Evolutionary conservation across 495 filamentous ascomycete genomes (phyloP).

Genomic region (Copromyces sp.): DNA sequence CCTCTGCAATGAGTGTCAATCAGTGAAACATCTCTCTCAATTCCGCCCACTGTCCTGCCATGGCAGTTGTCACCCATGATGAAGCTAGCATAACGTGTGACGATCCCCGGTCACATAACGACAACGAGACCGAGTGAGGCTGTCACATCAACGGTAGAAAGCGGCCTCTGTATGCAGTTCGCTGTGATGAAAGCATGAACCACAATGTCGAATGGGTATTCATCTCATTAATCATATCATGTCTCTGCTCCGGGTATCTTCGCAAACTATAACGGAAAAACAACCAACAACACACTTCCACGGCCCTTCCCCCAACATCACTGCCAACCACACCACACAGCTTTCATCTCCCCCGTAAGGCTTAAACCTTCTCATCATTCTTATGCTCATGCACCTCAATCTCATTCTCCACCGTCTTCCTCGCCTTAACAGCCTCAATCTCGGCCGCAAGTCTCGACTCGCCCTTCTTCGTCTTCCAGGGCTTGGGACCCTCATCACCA

Average conservation of each 20-base stretch:
- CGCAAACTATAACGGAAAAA: neutral
- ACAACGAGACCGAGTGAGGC: no score
- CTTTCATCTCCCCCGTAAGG: neutral
- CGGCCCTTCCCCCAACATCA: neutral
- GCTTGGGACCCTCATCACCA: slow-evolving; percentile 36
- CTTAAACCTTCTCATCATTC: neutral
- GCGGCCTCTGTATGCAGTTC: no score
- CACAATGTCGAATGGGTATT: no score
- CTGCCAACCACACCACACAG: neutral
- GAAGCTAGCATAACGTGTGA: no score
- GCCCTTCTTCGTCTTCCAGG: slow-evolving; percentile 54
- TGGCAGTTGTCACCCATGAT: no score
- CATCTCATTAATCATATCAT: neutral
- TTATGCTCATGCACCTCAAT: slow-evolving; percentile 3
- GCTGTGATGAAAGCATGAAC: no score
- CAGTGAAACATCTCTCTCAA: no score
- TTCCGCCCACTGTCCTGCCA: no score
- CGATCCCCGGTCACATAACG: no score
- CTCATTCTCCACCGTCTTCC: slow-evolving; percentile 7
- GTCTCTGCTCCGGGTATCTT: neutral
- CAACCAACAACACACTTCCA: neutral
- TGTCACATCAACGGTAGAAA: no score
- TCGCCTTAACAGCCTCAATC: slow-evolving; percentile 30
- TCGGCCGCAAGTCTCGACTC: slow-evolving; percentile 32
- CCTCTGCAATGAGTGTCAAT: no score